These are phyloP conservation scores for Ganoderma sp. DNA, from an alignment of 1,284 basidiomycete species.

Conservation along the genomic window DNA sequence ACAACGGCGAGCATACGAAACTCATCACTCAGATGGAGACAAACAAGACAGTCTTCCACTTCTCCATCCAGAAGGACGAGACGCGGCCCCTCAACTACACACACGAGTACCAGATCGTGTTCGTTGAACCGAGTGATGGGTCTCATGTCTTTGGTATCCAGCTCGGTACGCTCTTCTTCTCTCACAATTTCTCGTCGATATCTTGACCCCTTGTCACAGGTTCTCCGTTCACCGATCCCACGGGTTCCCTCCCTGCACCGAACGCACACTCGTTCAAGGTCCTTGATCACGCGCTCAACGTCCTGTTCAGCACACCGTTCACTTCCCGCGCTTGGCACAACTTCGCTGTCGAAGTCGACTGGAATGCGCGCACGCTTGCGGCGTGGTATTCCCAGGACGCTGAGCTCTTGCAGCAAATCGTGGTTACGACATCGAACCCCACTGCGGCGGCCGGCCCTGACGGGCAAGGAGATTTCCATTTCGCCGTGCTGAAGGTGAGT, in stretches of 20 bases:
- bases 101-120: constrained; percentile 70
- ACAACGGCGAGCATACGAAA: constrained; percentile 46
- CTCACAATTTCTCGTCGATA: background rate
- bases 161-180: constrained; percentile 46
- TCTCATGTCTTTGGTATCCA: constrained; percentile 63
- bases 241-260: constrained; percentile 45
- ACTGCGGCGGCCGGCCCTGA: constrained; percentile 46
- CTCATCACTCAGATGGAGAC: constrained; percentile 51
- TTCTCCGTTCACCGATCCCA: constrained; percentile 60
- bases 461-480: constrained; percentile 65
- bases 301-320: constrained; percentile 58
- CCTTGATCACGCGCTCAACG: constrained; percentile 56
- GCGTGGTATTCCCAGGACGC: constrained; percentile 56
- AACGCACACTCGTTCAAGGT: constrained; percentile 57
- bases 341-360: constrained; percentile 63
- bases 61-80: constrained; percentile 57
- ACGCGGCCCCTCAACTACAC: constrained; percentile 52
- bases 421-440: constrained; percentile 48
- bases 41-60: constrained; percentile 58
- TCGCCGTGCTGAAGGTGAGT: constrained; percentile 60
- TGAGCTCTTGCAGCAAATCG: constrained; percentile 47
- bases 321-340: constrained; percentile 57
- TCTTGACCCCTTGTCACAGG: constrained; percentile 40
- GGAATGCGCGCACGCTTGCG: constrained; percentile 54
- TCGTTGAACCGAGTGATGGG: constrained; percentile 63